Evolutionary conservation across 2,329 filamentous ascomycete species (phyloP).

Genomic region (Aspergillus amoenus): DNA sequence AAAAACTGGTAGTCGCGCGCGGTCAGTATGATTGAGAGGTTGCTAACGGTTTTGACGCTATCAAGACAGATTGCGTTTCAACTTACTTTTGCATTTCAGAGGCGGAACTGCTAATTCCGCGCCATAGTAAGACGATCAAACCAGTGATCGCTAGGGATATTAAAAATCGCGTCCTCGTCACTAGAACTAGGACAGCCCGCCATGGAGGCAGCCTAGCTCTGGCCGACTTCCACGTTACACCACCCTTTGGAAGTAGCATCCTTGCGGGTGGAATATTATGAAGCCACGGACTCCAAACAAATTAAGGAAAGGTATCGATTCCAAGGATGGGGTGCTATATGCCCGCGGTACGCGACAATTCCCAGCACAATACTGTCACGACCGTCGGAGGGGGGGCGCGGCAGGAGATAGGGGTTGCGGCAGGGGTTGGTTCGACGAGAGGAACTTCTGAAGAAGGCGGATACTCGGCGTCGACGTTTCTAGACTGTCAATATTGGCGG

Average conservation of each 20-base stretch:
- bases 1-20: slow-evolving; percentile 64
- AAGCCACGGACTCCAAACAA: neutral
- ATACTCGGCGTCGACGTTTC: neutral
- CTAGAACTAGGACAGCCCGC: slow-evolving; percentile 66
- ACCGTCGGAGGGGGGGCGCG: slow-evolving; percentile 1
- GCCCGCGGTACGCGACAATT: slow-evolving; percentile 17
- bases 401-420: slow-evolving; percentile 3
- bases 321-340: slow-evolving; percentile 1
- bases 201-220: slow-evolving; percentile 75
- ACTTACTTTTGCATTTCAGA: slow-evolving; percentile 87
- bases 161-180: slow-evolving; percentile 77
- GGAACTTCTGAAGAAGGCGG: neutral
- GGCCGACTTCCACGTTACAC: slow-evolving; percentile 89
- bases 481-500: neutral
- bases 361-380: slow-evolving; percentile 4
- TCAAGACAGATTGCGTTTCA: neutral
- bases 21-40: slow-evolving; percentile 9
- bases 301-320: neutral
- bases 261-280: slow-evolving; percentile 23
- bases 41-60: neutral
- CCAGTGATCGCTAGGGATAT: slow-evolving; percentile 69
- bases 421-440: neutral
- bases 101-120: slow-evolving; percentile 75
- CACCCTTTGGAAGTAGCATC: slow-evolving; percentile 90
- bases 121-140: slow-evolving; percentile 80